Conservation (phyloP, 73 alveolate genomes). For the Paraurostyla sp. region DNA sequence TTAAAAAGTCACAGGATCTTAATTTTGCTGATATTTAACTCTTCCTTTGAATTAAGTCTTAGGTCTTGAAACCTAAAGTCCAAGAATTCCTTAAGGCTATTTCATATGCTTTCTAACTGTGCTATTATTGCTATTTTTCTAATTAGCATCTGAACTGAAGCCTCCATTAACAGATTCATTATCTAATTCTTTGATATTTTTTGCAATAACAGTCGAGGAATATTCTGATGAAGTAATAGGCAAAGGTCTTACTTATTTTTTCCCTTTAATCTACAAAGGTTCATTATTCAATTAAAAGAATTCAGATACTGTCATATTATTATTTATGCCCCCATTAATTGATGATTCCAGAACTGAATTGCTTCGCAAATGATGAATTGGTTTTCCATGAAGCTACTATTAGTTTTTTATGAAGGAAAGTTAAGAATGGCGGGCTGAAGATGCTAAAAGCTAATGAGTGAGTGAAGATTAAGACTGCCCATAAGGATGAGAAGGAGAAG, state of each 20-base stretch:
- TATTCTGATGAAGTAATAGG: background rate
- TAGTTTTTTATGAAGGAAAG: background rate
- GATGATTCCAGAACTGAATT: background rate
- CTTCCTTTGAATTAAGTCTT: background rate
- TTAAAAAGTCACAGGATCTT: background rate
- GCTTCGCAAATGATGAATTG: background rate
- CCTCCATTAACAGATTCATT: no score
- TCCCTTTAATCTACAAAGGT: constrained; percentile 5
- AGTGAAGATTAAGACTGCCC: background rate
- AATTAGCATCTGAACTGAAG: no score
- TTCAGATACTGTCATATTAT: no score
- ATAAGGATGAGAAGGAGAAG: constrained; percentile 21
- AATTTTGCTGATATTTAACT: background rate
- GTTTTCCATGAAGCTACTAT: background rate
- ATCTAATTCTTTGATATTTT: background rate
- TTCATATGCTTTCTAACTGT: no score
- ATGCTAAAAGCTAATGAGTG: background rate
- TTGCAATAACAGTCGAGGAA: background rate
- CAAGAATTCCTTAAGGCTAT: no score
- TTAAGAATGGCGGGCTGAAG: background rate
- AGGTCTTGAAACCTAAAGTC: no score
- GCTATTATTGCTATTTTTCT: no score
- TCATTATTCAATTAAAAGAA: no score
- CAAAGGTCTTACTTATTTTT: background rate
- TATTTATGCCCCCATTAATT: no score